These are phyloP conservation scores for Silene vulgaris DNA, from an alignment of 179 eudicot genomes.

Conservation along the genomic window DNA sequence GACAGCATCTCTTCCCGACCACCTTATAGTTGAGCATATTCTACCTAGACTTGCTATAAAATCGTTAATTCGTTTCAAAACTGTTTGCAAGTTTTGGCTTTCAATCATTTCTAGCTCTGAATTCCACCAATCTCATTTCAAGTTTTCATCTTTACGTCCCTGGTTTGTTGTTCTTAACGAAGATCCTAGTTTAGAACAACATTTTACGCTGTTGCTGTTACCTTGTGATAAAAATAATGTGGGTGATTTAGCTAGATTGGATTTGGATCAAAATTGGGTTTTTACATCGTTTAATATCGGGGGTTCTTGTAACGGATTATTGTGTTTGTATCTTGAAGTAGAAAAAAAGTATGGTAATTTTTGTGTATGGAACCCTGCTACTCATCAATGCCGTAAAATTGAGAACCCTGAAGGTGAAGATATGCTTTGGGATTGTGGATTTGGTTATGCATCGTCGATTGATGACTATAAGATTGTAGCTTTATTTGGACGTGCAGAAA, in stretches of 20 bases:
- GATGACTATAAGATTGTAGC: slow-evolving; percentile 16
- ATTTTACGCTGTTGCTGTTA: not conserved
- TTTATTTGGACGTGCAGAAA: not conserved
- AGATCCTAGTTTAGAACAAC: not conserved
- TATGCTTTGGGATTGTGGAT: not conserved
- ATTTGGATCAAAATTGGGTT: not conserved
- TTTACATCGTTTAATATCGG: not conserved
- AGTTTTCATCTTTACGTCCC: not conserved
- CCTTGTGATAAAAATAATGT: not conserved
- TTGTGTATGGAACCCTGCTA: not conserved
- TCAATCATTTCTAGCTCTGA: slow-evolving; percentile 6
- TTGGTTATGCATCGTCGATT: slow-evolving; percentile 8
- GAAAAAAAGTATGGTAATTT: not conserved
- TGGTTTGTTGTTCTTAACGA: not conserved
- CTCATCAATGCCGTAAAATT: not conserved
- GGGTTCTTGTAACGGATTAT: slow-evolving; percentile 4
- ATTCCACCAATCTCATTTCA: not conserved
- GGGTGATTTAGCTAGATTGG: not conserved
- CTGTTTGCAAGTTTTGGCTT: not conserved
- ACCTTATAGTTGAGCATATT: not conserved
- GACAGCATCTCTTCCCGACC: not conserved
- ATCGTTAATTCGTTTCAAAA: not conserved
- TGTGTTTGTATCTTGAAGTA: not conserved
- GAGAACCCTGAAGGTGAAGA: not conserved
- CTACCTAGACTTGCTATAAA: not conserved